Evolutionary conservation across 164 flowering plant species (phyloP).

Genomic region (Vitis labrusca): DNA sequence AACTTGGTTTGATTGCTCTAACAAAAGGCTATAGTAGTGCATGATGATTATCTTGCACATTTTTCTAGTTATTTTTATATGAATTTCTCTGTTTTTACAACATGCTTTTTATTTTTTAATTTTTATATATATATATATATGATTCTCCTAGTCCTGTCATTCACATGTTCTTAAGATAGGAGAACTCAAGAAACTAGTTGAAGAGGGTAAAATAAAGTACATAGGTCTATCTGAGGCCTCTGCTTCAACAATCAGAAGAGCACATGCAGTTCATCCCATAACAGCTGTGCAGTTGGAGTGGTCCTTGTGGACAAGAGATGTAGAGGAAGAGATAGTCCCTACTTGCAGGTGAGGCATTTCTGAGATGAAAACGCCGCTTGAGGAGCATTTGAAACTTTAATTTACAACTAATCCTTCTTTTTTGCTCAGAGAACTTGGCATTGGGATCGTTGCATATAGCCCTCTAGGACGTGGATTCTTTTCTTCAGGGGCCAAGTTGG

Average conservation of each 20-base stretch:
- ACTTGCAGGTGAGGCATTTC: conserved; percentile 32
- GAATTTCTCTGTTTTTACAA: too few relatives aligned
- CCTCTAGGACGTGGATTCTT: conserved; percentile 64
- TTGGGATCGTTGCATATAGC: conserved; percentile 61
- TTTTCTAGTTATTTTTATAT: too few relatives aligned
- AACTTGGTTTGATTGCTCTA: too few relatives aligned
- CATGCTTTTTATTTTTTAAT: too few relatives aligned
- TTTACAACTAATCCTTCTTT: not conserved
- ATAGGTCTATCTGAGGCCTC: conserved; percentile 60
- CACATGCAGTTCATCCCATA: conserved; percentile 63
- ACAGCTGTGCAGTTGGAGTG: conserved; percentile 70
- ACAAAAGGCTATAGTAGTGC: too few relatives aligned
- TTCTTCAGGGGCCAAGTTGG: conserved; percentile 42
- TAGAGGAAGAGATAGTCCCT: conserved; percentile 35
- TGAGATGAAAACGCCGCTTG: not conserved
- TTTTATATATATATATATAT: too few relatives aligned
- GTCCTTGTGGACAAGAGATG: conserved; percentile 54
- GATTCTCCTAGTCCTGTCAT: too few relatives aligned
- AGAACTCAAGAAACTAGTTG: conserved; percentile 54
- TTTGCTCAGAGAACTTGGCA: conserved; percentile 41
- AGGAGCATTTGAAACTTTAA: not conserved
- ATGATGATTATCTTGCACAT: too few relatives aligned
- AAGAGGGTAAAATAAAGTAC: conserved; percentile 59
- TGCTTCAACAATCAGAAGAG: conserved; percentile 60
- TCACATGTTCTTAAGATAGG: conserved; percentile 27